Base-by-base conservation (phyloP, 164 flowering plant species). In the Macadamia tetraphylla region DNA sequence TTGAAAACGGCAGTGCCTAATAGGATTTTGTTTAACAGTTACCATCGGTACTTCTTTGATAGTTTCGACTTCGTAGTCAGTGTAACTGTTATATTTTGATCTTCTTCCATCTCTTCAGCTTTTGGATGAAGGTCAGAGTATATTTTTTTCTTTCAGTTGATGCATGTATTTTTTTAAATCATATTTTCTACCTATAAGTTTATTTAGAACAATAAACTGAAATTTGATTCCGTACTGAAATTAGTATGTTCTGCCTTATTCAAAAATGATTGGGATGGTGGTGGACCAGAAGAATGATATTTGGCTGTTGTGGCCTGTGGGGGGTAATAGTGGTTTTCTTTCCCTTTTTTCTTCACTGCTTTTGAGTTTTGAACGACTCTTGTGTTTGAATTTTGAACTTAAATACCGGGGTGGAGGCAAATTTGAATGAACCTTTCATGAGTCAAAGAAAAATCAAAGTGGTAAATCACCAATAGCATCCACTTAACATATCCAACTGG, bases 1-100 rank as follows among this genome's bases (percentile, higher is more conserved):
- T 72, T 42, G 70, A 71, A 48, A 82, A 75, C 32, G 83, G 83
- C 30, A 17, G 71, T 51, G 69, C 79, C 9, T 71, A 73, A 59
- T 23, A 68, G 29, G 31, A 31, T 8, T 30, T 68, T 43, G 59
- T 48, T 48, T 32, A 48, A 64, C 3, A 44, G 13, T 51, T 31
- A n/a, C 55, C 40, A 9, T 10, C 14, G 40, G 40, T 2, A 35
- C 49, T 58, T 31, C 12, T 35, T 69, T 62, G 11, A 18, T 12
- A 53, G 29, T 3, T 58, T 59, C 29, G 44, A 67, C 64, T 44
- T 59, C 8, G 57, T 59, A 49, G 43, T 51, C n/a, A 40, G 23
- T 30, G 32, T 35, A 51, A 44, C 58, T 32, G 9, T 53, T 42
- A 31, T 59, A 31, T 52, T 48, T 62, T 52, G n/a, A 40, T 32